phyloP scores from a whole-genome alignment of 164 flowering plant species.

The Paratinospora sagittata region DNA sequence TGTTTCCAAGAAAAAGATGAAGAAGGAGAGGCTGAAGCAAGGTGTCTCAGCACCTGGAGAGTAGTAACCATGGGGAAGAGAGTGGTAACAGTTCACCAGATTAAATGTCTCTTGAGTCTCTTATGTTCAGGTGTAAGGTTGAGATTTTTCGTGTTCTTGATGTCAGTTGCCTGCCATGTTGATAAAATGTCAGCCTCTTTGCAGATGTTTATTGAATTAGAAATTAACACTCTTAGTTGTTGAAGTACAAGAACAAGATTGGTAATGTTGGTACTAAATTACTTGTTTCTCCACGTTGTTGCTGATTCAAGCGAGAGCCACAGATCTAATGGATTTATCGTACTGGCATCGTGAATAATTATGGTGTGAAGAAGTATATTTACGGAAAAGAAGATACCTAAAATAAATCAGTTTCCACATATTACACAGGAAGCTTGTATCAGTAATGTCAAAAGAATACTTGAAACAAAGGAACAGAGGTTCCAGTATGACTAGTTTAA shows the following conservation, averaged over 20 bases:
- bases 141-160: slow-evolving; percentile 10
- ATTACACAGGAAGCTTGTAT: too few species aligned
- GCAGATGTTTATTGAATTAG: neutral
- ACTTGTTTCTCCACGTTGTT: neutral
- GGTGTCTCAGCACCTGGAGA: slow-evolving; percentile 99
- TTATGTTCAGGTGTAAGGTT: slow-evolving; percentile 7
- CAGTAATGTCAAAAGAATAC: too few species aligned
- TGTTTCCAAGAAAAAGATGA: slow-evolving; percentile 96
- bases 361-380: too few species aligned
- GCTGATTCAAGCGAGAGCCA: neutral
- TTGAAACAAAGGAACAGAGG: too few species aligned
- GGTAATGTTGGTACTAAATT: neutral
- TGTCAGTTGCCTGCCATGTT: slow-evolving; percentile 11
- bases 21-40: slow-evolving; percentile 90
- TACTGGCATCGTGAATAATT: too few species aligned
- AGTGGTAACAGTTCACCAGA: neutral
- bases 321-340: neutral
- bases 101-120: neutral
- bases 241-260: neutral
- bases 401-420: too few species aligned
- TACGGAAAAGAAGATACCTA: too few species aligned
- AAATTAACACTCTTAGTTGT: neutral
- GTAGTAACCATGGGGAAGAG: slow-evolving; percentile 19
- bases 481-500: too few species aligned
- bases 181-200: neutral